Percentiles rank a stretch among this genome's conserved stretches.
These are phyloP conservation scores for Eucalyptus regnans DNA, from an alignment of 345 rosid genomes.

Conservation along the genomic window DNA sequence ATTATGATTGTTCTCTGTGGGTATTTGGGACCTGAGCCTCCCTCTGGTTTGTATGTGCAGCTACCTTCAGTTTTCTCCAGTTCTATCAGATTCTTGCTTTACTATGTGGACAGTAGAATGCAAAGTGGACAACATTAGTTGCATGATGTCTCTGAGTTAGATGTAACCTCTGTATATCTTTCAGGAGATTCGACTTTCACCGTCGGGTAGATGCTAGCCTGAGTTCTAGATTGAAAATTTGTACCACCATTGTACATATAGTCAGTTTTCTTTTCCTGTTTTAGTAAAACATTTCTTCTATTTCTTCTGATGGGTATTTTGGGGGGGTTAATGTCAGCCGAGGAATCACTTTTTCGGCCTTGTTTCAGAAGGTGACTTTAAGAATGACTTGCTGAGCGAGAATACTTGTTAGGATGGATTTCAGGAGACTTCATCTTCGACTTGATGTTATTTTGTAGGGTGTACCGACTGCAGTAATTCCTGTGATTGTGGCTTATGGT, in stretches of 20 bases:
- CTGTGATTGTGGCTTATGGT: neutral
- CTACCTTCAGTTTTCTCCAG: neutral
- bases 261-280: neutral
- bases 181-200: neutral
- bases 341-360: neutral
- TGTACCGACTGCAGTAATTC: neutral
- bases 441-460: neutral
- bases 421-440: neutral
- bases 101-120: neutral
- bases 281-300: neutral
- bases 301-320: neutral
- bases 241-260: neutral
- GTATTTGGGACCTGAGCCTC: neutral
- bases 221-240: neutral
- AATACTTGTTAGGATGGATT: neutral
- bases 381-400: neutral
- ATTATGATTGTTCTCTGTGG: neutral
- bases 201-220: neutral
- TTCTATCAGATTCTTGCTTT: neutral
- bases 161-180: neutral
- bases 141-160: neutral
- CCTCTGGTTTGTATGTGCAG: neutral
- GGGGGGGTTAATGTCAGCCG: neutral
- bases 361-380: neutral
- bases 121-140: neutral